Percentiles rank a stretch among this genome's conserved stretches.
Evolutionary conservation across 106 monocot genomes (phyloP).

Genomic region (Gastrodia elata): DNA sequence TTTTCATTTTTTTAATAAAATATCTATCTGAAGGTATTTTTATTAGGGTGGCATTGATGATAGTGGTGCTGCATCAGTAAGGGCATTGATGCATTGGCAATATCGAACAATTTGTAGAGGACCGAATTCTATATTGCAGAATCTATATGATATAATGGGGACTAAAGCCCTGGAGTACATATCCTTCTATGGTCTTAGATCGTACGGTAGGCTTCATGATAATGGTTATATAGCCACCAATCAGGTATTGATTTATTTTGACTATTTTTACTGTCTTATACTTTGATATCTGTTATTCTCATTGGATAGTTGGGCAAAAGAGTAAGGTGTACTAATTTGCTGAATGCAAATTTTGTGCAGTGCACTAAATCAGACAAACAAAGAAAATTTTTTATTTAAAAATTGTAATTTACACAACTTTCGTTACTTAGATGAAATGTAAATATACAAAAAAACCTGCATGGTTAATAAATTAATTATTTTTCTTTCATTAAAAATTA

Average conservation of each 20-base stretch:
- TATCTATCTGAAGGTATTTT: conserved; percentile 4
- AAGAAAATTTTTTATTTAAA: neutral
- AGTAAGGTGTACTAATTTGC: neutral
- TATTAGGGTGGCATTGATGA: conserved; percentile 94
- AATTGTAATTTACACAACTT: neutral
- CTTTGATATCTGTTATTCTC: neutral
- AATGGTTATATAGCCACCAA: conserved; percentile 68
- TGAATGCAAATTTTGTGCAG: neutral
- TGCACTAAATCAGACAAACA: neutral
- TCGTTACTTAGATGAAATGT: neutral
- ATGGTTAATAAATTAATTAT: neutral
- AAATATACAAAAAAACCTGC: neutral
- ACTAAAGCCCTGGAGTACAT: conserved; percentile 80
- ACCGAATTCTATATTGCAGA: conserved; percentile 79
- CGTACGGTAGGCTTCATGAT: conserved; percentile 72
- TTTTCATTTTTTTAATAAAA: neutral
- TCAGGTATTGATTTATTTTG: conserved; percentile 40
- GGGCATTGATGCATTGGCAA: conserved; percentile 97
- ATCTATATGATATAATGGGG: conserved; percentile 63
- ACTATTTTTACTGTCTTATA: neutral
- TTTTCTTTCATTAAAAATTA: neutral
- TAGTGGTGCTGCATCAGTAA: conserved; percentile 97
- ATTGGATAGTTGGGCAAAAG: neutral
- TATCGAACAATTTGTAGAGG: conserved; percentile 96
- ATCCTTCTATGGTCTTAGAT: conserved; percentile 90